Evolutionary conservation across 106 monocot species (phyloP).

Genomic region (Dioscorea zingiberensis): DNA sequence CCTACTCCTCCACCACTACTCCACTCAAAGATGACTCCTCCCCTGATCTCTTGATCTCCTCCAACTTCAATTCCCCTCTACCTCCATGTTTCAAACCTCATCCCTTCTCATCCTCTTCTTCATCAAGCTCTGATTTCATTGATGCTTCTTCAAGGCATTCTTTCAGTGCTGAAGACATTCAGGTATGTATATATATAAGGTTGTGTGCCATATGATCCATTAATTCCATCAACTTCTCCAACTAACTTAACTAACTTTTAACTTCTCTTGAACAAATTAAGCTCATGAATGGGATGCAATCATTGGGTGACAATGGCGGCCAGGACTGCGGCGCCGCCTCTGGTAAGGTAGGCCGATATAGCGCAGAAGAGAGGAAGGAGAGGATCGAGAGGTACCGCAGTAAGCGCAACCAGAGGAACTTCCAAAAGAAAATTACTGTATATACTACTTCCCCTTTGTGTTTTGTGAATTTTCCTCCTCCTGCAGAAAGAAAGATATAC

Average conservation of each 20-base stretch:
- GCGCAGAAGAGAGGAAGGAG: constrained; percentile 60
- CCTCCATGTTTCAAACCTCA: no score
- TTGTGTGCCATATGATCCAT: no score
- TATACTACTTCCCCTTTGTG: no score
- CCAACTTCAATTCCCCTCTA: no score
- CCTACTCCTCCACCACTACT: no score
- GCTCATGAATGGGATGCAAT: no score
- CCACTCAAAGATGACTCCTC: no score
- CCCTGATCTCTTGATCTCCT: no score
- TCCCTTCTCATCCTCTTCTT: not conserved
- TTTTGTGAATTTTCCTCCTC: no score
- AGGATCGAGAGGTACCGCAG: constrained; percentile 63
- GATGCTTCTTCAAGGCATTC: not conserved
- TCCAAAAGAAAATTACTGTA: constrained; percentile 89
- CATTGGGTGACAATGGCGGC: not conserved
- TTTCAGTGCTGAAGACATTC: not conserved
- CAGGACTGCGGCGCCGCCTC: not conserved
- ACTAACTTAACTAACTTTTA: not conserved
- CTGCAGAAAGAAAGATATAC: not conserved
- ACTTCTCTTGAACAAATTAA: not conserved
- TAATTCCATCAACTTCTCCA: not conserved
- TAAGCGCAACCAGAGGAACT: constrained; percentile 67
- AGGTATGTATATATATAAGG: not conserved
- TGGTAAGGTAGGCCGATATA: constrained; percentile 38
- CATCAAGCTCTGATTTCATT: not conserved